A percentile compares a stretch with the other conserved stretches of the same genome.
Conservation (phyloP, 2,329 filamentous ascomycete genomes). For the Didymellaceae sp. region DNA sequence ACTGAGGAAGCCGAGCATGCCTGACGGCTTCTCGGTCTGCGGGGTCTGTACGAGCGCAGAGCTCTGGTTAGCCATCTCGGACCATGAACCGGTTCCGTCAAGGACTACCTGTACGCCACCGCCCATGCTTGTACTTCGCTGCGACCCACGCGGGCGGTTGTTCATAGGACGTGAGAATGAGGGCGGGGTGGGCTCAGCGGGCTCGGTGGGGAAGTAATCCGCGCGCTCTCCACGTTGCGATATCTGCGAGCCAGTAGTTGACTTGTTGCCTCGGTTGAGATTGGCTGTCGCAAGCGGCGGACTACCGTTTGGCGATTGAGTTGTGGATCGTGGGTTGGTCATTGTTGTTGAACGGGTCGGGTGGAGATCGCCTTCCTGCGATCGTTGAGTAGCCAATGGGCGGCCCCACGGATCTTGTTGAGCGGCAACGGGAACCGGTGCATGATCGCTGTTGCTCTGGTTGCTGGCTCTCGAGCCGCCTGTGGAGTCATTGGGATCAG, state of each 20-base stretch:
- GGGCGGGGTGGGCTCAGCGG: slow-evolving; percentile 33
- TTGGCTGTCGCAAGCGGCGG: slow-evolving; percentile 49
- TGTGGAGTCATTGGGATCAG: slow-evolving; percentile 38
- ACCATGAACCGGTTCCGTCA: slow-evolving; percentile 89
- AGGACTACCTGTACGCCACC: slow-evolving; percentile 91
- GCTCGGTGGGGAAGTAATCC: slow-evolving; percentile 46
- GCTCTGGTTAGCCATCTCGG: slow-evolving; percentile 84
- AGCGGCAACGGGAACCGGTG: slow-evolving; percentile 39
- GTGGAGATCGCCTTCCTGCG: slow-evolving; percentile 49
- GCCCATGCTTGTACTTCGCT: slow-evolving; percentile 75
- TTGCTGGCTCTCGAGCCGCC: slow-evolving; percentile 44
- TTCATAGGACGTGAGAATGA: slow-evolving; percentile 51
- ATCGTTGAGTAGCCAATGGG: slow-evolving; percentile 39
- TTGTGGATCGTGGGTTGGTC: slow-evolving; percentile 50
- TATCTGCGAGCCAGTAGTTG: slow-evolving; percentile 37
- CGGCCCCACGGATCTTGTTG: slow-evolving; percentile 44
- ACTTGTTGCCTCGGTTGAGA: slow-evolving; percentile 23
- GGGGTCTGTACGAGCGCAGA: slow-evolving; percentile 65
- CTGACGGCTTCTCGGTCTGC: slow-evolving; percentile 62
- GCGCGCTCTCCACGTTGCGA: slow-evolving; percentile 44
- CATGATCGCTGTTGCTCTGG: slow-evolving; percentile 42
- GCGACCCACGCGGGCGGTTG: slow-evolving; percentile 62
- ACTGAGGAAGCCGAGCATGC: slow-evolving; percentile 88
- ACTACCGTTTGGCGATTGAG: slow-evolving; percentile 57
- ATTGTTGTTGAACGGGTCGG: slow-evolving; percentile 44